Percentiles rank a stretch among this genome's conserved stretches.
phyloP scores from a whole-genome alignment of 768 basidiomycete genomes.

The Serpula lacrymans region DNA sequence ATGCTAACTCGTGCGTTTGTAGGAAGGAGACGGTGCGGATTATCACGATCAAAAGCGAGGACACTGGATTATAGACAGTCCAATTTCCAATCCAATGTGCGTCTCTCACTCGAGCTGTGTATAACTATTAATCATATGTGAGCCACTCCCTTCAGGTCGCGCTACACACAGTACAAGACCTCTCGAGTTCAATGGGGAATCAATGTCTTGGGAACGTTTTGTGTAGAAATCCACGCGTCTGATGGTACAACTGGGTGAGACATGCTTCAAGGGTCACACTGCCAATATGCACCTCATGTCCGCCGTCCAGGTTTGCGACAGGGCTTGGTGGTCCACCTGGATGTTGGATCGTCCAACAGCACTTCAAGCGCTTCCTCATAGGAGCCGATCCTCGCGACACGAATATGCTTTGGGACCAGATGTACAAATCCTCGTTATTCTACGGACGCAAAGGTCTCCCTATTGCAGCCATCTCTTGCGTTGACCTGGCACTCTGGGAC shows the following conservation, averaged over 20 bases:
- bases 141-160: constrained; percentile 20
- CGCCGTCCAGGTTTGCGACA: constrained; percentile 18
- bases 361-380: constrained; percentile 27
- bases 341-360: constrained; percentile 29
- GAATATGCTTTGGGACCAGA: constrained; percentile 28
- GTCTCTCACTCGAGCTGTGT: neutral
- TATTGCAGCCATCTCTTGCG: constrained; percentile 27
- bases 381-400: constrained; percentile 27
- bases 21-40: constrained; percentile 2
- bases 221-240: constrained; percentile 25
- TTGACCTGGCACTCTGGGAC: constrained; percentile 31
- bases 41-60: constrained; percentile 11
- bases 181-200: constrained; percentile 27
- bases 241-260: constrained; percentile 26
- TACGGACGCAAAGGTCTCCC: constrained; percentile 30
- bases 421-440: constrained; percentile 28
- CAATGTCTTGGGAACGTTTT: constrained; percentile 28
- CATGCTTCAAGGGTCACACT: neutral
- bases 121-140: too few relatives aligned
- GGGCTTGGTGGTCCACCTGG: constrained; percentile 30
- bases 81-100: constrained; percentile 14
- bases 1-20: constrained; percentile 1
- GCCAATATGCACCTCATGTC: neutral
- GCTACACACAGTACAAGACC: constrained; percentile 24
- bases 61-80: constrained; percentile 27